Evolutionary conservation across 805 yeast species (phyloP), one percentile per base, ranked within the genome.

Genomic region (Metschnikowia koreensis): DNA sequence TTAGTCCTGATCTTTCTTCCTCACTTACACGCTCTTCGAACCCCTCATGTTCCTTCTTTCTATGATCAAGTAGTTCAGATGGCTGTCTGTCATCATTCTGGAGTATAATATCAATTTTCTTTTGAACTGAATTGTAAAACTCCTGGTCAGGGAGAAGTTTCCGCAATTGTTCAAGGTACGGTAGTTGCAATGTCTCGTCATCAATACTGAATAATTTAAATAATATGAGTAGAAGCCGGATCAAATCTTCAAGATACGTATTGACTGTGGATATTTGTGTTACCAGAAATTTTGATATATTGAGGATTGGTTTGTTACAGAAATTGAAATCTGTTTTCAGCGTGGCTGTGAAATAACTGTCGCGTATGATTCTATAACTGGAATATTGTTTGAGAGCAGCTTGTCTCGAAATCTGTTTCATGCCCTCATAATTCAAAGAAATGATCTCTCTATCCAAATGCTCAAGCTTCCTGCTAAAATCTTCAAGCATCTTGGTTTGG

Each of bases 111-210:
- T 60, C 53, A 54, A 71, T 74, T 49, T 71, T 72, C 39, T 62
- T 62, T 45, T 68, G 69, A 5, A 74, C 66, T 22, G 71, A 57
- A 39, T 70, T 66, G 52, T 53, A 56, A 61, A 69, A 56, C 59
- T 53, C 22, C 34, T 56, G 6, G 46, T 49, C 50, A 7, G 69
- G 73, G 6, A 70, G 54, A 1, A 66, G 55, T 31, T 54, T 55
- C 22, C 56, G 16, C 1, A 65, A 47, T 15, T 59, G 53, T 1
- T 44, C 46, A n/a, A 65, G 48, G 41, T 61, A 59, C 12, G 67
- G 66, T 7, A 65, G 51, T 38, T 51, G 45, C 6, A 52, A 28
- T 8, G 45, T 40, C 2, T 50, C 50, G 42, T 52, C 47, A n/a
- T 41, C 44, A 13, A 48, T 46, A 27, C 40, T 16, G 39, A 65